Base-by-base conservation (phyloP, 495 filamentous ascomycete species). In the Evansstolkia leycettana region DNA sequence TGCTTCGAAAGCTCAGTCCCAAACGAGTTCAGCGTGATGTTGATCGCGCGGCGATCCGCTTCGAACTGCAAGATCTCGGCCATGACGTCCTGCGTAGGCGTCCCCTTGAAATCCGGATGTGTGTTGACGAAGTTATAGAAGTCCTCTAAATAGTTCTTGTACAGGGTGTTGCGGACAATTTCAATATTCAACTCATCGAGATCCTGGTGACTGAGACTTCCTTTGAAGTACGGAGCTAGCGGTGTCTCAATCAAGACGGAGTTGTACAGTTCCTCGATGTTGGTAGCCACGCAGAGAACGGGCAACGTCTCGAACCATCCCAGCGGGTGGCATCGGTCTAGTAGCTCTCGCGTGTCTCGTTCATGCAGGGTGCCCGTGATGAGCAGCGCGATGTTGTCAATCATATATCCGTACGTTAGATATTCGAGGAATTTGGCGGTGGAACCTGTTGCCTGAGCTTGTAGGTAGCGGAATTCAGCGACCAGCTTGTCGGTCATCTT, bases 301-400 rank as follows among this genome's bases (percentile, higher is more conserved):
- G 90, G 92, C 78, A 99, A 82, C 14, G 90, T 92, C 67, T 96
- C 92, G 61, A 99, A 99, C 86, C 89, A 94, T 38, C 90, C 90
- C 1, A 99, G 74, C 10, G 90, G 92, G 50, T 99, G 92, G 60
- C 92, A 96, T 49, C 90, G 74, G 46, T 95, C 90, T 34, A 99
- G 62, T 44, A 99, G 74, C 62, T 98, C 92, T 28, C 88, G 75
- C 10, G 92, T 98, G 63, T 99, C 92, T 51, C 90, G 77, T 63
- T 96, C 92, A 58, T 96, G 90, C 13, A 99, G 73, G 13, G 92
- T 99, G 42, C 92, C 90, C 25, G 90, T 99, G 58, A 99, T 99
- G 47, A 99, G 76, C 15, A 99, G 78, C 17, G 90, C 92, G 27
- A 99, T 86, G 55, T 99, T 99, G 62, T 99, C 90, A 60, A 99